Evolutionary conservation across 495 filamentous ascomycete species (phyloP), one percentile per base, ranked within the genome.

Genomic region (Aspergillus sclerotiicarbonarius): DNA sequence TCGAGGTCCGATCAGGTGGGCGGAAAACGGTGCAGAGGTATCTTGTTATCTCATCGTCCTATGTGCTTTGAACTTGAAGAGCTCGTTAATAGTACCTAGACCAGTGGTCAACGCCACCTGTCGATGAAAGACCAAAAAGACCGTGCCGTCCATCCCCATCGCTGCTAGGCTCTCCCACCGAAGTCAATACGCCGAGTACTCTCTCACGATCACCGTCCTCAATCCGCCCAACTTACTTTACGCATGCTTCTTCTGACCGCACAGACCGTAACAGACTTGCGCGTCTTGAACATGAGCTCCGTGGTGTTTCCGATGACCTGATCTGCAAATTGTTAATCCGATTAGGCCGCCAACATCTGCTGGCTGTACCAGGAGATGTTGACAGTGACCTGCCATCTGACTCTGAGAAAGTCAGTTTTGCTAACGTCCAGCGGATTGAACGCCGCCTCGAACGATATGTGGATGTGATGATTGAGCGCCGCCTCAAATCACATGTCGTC

Each of bases 21-120:
- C 48, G 52, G 55, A 56, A 64, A 64, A 56, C 62, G 55, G 52
- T 51, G 45, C 54, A 58, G 54, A 64, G 62, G 62, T 64, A 60
- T 55, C 37, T 55, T 56, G 29, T 55, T 44, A 53, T 54, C 57
- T 53, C 43, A 49, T 50, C 45, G 41, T 62, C 21, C 54, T 52
- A 50, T 60, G 46, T 58, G 25, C 51, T 61, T 52, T 59, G 32
- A 52, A 46, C 20, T 64, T 60, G 54, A 56, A 53, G 57, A 60
- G 49, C 57, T 61, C 57, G 58, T 47, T 54, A 37, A 53, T 61
- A 64, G 51, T 61, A 52, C 58, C 46, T 64, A 64, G 62, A 60
- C 19, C 41, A 43, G 19, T 18, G 54, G 49, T 47, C 56, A 54
- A 37, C 54, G 12, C 39, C 58, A 59, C 54, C 56, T 31, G 46